Conservation (phyloP, 768 basidiomycete species). For the Naganishia antarctica region DNA sequence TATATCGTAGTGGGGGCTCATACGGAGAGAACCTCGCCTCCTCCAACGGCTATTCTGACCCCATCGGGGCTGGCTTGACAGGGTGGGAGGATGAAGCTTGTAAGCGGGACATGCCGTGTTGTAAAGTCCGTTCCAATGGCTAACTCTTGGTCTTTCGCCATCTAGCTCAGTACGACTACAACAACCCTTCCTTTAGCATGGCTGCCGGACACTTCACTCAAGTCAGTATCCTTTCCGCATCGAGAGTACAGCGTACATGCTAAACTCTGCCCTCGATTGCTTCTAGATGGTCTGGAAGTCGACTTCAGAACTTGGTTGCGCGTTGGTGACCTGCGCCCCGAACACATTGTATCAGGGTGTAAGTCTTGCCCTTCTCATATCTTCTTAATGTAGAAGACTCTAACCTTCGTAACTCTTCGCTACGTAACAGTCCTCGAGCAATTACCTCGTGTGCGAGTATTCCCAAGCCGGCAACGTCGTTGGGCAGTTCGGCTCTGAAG, state of each 20-base stretch:
- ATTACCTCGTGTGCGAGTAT: conserved; percentile 35
- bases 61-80: conserved; percentile 30
- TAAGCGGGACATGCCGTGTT: conserved; percentile 25
- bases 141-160: not conserved
- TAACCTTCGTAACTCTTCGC: not conserved
- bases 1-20: conserved; percentile 28
- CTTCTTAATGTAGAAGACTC: not conserved
- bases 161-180: conserved; percentile 32
- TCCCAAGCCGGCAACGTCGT: conserved; percentile 32
- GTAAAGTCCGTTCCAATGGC: not conserved
- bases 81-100: conserved; percentile 37
- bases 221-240: not conserved
- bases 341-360: conserved; percentile 31
- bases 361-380: not conserved
- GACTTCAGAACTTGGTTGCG: conserved; percentile 42
- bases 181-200: conserved; percentile 31
- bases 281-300: conserved; percentile 38
- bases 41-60: conserved; percentile 14
- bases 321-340: conserved; percentile 32
- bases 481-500: conserved; percentile 30
- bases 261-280: not conserved
- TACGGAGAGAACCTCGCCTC: conserved; percentile 44
- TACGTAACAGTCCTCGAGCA: conserved; percentile 1
- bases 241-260: not conserved
- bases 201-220: conserved; percentile 39